Evolutionary conservation across 1,284 basidiomycete species (phyloP).

Genomic region (Apiotrichum siamense): DNA sequence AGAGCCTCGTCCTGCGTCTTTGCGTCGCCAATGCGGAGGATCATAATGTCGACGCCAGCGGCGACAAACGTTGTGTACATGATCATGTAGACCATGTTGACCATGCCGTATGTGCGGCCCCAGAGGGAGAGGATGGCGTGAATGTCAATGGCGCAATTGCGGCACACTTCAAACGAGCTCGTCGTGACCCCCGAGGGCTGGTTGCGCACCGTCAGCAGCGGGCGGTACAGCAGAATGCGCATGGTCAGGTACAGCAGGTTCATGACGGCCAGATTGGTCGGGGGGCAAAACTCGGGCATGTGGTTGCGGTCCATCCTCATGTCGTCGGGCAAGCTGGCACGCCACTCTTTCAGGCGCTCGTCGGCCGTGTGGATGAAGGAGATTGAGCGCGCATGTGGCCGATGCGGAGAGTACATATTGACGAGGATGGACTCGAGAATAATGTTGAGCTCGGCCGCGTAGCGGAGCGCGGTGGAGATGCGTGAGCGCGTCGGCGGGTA

Average conservation of each 20-base stretch:
- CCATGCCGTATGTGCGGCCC: conserved; percentile 21
- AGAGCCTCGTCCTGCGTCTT: conserved; percentile 19
- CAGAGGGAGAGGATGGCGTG: conserved; percentile 20
- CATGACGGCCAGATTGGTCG: conserved; percentile 16
- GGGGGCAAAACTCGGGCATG: conserved; percentile 18
- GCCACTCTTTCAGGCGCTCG: conserved; percentile 10
- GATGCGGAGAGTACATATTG: conserved; percentile 25
- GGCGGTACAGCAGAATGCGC: conserved; percentile 23
- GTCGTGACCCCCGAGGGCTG: conserved; percentile 14
- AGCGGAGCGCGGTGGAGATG: conserved; percentile 4
- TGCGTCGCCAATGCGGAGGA: conserved; percentile 6
- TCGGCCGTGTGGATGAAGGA: conserved; percentile 17
- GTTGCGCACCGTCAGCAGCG: conserved; percentile 17
- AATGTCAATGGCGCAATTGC: conserved; percentile 19
- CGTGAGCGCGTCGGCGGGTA: not conserved
- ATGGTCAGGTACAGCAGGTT: conserved; percentile 20
- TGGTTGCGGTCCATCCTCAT: conserved; percentile 7
- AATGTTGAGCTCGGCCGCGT: conserved; percentile 17
- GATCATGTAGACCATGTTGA: conserved; percentile 25
- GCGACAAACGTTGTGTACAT: conserved; percentile 24
- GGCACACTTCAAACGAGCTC: conserved; percentile 19
- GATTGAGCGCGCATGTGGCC: conserved; percentile 19
- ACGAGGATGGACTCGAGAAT: conserved; percentile 25
- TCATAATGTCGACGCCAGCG: conserved; percentile 20
- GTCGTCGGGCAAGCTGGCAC: conserved; percentile 4